phyloP scores from a whole-genome alignment of 805 yeast species.

The Kuraishia borneana region DNA sequence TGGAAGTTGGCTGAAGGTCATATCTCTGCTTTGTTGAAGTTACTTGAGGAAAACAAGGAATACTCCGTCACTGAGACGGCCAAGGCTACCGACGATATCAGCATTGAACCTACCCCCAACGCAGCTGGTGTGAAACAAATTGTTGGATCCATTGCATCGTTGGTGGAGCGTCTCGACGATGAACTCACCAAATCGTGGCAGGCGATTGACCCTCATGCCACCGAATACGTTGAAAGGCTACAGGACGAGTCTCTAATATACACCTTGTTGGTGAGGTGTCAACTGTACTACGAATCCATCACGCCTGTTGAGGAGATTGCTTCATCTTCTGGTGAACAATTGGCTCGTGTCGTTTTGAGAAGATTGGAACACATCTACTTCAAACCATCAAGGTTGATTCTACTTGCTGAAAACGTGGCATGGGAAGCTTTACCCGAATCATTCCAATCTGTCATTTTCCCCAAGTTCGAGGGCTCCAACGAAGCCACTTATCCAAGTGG shows the following conservation, averaged over 20 bases:
- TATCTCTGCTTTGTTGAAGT: slow-evolving; percentile 46
- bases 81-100: slow-evolving; percentile 56
- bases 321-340: slow-evolving; percentile 40
- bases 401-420: slow-evolving; percentile 58
- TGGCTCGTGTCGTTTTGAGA: slow-evolving; percentile 67
- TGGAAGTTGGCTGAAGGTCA: slow-evolving; percentile 69
- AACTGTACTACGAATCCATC: slow-evolving; percentile 68
- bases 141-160: slow-evolving; percentile 75
- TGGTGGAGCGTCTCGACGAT: slow-evolving; percentile 89
- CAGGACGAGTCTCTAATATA: slow-evolving; percentile 78
- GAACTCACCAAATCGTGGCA: slow-evolving; percentile 85
- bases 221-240: slow-evolving; percentile 84
- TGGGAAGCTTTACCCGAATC: slow-evolving; percentile 44
- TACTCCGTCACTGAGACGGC: slow-evolving; percentile 77
- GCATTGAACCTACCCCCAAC: slow-evolving; percentile 55
- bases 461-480: slow-evolving; percentile 21
- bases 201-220: slow-evolving; percentile 87
- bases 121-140: slow-evolving; percentile 61
- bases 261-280: slow-evolving; percentile 70
- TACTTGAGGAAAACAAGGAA: slow-evolving; percentile 51
- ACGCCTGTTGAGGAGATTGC: slow-evolving; percentile 30
- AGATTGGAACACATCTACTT: slow-evolving; percentile 89
- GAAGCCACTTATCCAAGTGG: slow-evolving; percentile 30
- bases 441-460: slow-evolving; percentile 21
- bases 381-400: slow-evolving; percentile 73